Conservation (phyloP, 331 rosid genomes). For the Cydonia oblonga region DNA sequence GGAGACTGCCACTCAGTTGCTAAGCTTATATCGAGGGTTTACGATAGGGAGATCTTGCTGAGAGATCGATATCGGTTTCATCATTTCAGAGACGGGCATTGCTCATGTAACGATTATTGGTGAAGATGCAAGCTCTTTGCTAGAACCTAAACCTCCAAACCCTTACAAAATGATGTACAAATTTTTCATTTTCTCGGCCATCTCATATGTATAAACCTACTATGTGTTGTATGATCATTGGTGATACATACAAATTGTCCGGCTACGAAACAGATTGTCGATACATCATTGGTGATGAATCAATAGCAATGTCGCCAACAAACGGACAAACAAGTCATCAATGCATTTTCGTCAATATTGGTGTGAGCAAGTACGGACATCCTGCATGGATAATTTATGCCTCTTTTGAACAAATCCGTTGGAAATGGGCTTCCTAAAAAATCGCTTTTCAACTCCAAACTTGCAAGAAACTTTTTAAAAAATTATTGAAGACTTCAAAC, state of each 20-base stretch:
- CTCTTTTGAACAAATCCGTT: neutral
- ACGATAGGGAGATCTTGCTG: constrained; percentile 39
- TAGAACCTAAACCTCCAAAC: neutral
- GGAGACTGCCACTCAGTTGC: constrained; percentile 50
- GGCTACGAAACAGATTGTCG: too few relatives aligned
- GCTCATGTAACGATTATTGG: constrained; percentile 60
- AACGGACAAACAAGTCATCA: neutral
- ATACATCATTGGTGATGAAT: neutral
- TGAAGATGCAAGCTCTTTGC: constrained; percentile 10
- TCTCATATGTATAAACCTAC: neutral
- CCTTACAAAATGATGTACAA: neutral
- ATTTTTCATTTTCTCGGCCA: neutral
- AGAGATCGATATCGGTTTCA: constrained; percentile 60
- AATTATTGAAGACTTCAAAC: neutral
- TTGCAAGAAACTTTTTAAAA: neutral
- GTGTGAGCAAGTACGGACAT: neutral
- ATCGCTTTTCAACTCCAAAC: neutral
- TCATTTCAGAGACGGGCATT: constrained; percentile 42
- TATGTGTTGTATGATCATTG: neutral
- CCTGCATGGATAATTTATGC: neutral
- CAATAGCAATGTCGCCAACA: neutral
- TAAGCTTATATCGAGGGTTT: constrained; percentile 42
- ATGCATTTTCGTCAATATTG: neutral
- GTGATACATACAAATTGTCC: too few relatives aligned
- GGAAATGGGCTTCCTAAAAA: neutral